Evolutionary conservation across 2,329 filamentous ascomycete species (phyloP).

Genomic region (Bipolaris sorokiniana): DNA sequence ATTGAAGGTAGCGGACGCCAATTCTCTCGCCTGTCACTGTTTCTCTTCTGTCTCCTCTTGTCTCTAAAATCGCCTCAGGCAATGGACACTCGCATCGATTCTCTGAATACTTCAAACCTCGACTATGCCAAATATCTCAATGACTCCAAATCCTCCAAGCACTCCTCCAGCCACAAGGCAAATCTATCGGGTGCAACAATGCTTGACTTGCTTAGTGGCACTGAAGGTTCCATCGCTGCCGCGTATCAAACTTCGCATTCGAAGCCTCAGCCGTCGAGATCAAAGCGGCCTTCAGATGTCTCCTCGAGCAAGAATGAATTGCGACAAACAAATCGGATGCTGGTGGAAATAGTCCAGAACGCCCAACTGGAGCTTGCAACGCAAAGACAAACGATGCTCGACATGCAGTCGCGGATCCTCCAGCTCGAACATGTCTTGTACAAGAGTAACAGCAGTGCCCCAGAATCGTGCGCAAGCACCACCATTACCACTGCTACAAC

Average conservation of each 20-base stretch:
- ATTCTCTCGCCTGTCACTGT: slow-evolving; percentile 6
- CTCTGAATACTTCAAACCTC: slow-evolving; percentile 11
- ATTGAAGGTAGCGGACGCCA: neutral
- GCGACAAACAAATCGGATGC: slow-evolving; percentile 31
- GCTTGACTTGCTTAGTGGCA: slow-evolving; percentile 22
- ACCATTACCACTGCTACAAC: neutral
- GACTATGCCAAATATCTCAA: slow-evolving; percentile 19
- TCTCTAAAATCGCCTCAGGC: slow-evolving; percentile 3
- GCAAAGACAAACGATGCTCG: slow-evolving; percentile 35
- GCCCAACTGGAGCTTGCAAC: slow-evolving; percentile 36
- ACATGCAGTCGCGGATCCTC: slow-evolving; percentile 38
- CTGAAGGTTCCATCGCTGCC: slow-evolving; percentile 22
- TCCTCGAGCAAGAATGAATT: slow-evolving; percentile 38
- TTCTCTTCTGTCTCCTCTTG: neutral
- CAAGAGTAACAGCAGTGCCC: slow-evolving; percentile 1
- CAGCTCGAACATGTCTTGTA: slow-evolving; percentile 29
- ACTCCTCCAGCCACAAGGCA: slow-evolving; percentile 14
- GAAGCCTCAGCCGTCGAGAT: slow-evolving; percentile 6
- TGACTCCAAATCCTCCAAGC: slow-evolving; percentile 7
- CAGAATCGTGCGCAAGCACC: neutral
- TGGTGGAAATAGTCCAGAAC: slow-evolving; percentile 39
- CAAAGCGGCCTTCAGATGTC: slow-evolving; percentile 29
- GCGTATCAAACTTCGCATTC: slow-evolving; percentile 14
- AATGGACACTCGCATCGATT: slow-evolving; percentile 25
- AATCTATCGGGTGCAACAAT: slow-evolving; percentile 37